Conservation (phyloP, 192 early-diverging fungal genomes). For the Ambispora gerdemannii region DNA sequence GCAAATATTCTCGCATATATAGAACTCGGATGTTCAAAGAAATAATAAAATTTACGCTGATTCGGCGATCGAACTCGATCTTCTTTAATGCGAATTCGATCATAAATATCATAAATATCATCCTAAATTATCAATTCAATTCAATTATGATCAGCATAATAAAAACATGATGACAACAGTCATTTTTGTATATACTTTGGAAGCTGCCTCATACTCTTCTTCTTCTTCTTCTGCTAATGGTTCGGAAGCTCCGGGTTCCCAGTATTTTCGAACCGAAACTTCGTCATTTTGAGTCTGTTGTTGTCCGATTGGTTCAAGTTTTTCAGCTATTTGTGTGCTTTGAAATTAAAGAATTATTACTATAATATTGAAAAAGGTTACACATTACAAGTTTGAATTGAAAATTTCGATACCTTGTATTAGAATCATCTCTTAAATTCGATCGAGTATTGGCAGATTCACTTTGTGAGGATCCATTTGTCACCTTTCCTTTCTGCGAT, state of each 20-base stretch:
- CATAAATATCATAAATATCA: background rate
- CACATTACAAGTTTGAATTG: too few relatives aligned
- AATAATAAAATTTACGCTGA: conserved; percentile 23
- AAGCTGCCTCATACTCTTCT: background rate
- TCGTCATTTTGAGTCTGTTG: too few relatives aligned
- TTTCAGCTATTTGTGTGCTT: too few relatives aligned
- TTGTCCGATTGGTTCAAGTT: too few relatives aligned
- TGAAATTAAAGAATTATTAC: background rate
- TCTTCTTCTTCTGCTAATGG: background rate
- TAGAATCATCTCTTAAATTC: background rate
- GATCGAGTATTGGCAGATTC: too few relatives aligned
- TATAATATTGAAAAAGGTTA: background rate
- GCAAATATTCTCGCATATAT: background rate
- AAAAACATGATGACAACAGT: background rate
- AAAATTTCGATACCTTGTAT: background rate
- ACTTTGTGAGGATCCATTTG: background rate
- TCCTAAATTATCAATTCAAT: background rate
- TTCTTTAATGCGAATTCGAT: background rate
- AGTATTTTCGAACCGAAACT: too few relatives aligned
- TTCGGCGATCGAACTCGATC: background rate
- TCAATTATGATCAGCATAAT: background rate
- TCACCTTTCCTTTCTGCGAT: background rate
- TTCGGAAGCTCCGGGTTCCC: background rate
- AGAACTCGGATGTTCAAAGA: conserved; percentile 8
- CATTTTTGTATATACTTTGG: background rate